phyloP scores from a whole-genome alignment of 345 rosid genomes.

The Gossypium arboreum region DNA sequence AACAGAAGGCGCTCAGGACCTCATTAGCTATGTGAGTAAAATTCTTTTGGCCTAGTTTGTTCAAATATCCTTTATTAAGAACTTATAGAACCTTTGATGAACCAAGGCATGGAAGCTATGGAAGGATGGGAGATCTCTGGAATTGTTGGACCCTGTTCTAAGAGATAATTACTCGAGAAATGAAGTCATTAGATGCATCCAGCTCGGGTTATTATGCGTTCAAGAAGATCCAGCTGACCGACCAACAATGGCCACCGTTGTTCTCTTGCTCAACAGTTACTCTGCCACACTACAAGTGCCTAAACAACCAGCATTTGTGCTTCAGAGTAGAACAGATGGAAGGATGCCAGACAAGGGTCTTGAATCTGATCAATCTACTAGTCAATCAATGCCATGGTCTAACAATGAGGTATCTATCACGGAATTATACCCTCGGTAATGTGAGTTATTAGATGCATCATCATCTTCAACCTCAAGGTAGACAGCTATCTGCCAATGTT shows the following conservation, averaged over 20 bases:
- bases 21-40: conserved; percentile 16
- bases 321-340: conserved; percentile 1
- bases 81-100: not conserved
- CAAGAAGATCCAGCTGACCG: conserved; percentile 34
- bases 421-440: conserved; percentile 12
- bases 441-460: not conserved
- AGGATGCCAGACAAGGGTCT: not conserved
- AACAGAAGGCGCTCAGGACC: conserved; percentile 8
- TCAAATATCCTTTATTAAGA: not conserved
- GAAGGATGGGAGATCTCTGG: conserved; percentile 29
- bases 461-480: not conserved
- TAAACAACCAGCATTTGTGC: conserved; percentile 10
- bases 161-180: conserved; percentile 22
- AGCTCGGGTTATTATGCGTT: conserved; percentile 35
- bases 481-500: not conserved
- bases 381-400: not conserved
- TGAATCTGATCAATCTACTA: conserved; percentile 9
- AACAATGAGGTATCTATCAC: not conserved
- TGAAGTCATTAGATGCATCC: conserved; percentile 38
- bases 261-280: conserved; percentile 28
- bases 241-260: conserved; percentile 33
- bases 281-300: conserved; percentile 8
- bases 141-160: conserved; percentile 29
- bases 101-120: conserved; percentile 36
- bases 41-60: not conserved